Evolutionary conservation across 495 filamentous ascomycete genomes (phyloP).

Genomic region (Bacidia gigantensis): DNA sequence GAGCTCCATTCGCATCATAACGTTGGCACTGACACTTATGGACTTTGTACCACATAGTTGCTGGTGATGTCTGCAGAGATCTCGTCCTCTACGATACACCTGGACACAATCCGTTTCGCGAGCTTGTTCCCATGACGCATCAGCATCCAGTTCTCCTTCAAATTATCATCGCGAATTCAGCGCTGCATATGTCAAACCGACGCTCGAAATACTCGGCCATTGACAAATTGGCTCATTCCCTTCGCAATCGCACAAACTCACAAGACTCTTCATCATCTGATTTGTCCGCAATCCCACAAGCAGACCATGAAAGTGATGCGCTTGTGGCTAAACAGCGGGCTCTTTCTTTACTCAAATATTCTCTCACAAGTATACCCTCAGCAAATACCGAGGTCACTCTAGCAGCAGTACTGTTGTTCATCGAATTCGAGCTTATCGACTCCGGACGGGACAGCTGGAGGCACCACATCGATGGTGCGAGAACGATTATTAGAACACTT

Average conservation of each 20-base stretch:
- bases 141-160: slow-evolving; percentile 3
- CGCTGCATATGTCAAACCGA: not conserved
- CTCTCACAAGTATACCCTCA: not conserved
- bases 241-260: not conserved
- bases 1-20: not conserved
- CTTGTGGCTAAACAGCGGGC: not conserved
- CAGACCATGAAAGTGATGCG: not conserved
- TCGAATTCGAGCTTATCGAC: slow-evolving; percentile 1
- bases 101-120: not conserved
- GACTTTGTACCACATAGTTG: not conserved
- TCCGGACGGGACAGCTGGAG: not conserved
- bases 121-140: slow-evolving; percentile 1
- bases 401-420: not conserved
- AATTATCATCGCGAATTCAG: slow-evolving; percentile 1
- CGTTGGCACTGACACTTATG: not conserved
- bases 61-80: not conserved
- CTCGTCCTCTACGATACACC: not conserved
- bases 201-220: not conserved
- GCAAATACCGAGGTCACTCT: not conserved
- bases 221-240: not conserved
- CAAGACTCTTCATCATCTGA: not conserved
- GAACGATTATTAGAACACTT: not conserved
- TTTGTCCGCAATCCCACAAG: not conserved
- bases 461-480: not conserved
- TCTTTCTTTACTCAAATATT: not conserved